These are phyloP conservation scores for Calonectria leucothoes DNA, from an alignment of 2,329 filamentous ascomycete genomes.

Conservation along the genomic window DNA sequence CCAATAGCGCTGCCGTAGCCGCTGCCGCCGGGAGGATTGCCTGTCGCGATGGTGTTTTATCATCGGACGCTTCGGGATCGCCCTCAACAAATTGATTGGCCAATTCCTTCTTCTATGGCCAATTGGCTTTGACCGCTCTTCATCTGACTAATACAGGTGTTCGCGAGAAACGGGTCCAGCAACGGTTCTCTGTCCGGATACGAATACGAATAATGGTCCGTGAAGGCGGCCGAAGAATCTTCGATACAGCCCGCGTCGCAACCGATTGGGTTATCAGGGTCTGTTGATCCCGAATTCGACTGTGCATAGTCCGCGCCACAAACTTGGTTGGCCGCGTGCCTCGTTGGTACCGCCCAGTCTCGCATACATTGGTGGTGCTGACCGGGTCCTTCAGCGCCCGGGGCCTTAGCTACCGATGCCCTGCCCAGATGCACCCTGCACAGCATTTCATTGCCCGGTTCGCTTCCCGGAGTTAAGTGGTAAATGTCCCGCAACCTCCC, in stretches of 20 bases:
- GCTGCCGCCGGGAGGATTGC: constrained; percentile 7
- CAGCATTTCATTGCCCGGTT: constrained; percentile 3
- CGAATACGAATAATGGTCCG: constrained; percentile 37
- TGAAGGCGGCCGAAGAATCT: neutral
- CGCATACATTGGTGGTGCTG: neutral
- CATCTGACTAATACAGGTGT: constrained; percentile 28
- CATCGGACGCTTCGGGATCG: constrained; percentile 7
- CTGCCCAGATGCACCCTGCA: constrained; percentile 5
- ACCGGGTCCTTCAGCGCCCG: neutral
- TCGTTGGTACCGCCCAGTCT: neutral
- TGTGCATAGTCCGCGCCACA: constrained; percentile 15
- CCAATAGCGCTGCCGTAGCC: neutral
- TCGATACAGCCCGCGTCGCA: neutral
- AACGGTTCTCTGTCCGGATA: constrained; percentile 21
- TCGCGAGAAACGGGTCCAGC: neutral
- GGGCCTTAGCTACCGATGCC: neutral
- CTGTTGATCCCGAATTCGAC: constrained; percentile 23
- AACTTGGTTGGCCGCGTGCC: neutral
- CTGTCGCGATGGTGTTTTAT: constrained; percentile 10
- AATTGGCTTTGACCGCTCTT: constrained; percentile 34
- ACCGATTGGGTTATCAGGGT: constrained; percentile 10
- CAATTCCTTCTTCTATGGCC: constrained; percentile 20
- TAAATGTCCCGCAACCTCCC: neutral
- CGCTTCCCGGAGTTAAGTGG: constrained; percentile 7
- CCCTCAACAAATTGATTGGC: constrained; percentile 16